Evolutionary conservation across 768 basidiomycete genomes (phyloP), one percentile per base, ranked within the genome.

Genomic region (Coprinopsis sp.): DNA sequence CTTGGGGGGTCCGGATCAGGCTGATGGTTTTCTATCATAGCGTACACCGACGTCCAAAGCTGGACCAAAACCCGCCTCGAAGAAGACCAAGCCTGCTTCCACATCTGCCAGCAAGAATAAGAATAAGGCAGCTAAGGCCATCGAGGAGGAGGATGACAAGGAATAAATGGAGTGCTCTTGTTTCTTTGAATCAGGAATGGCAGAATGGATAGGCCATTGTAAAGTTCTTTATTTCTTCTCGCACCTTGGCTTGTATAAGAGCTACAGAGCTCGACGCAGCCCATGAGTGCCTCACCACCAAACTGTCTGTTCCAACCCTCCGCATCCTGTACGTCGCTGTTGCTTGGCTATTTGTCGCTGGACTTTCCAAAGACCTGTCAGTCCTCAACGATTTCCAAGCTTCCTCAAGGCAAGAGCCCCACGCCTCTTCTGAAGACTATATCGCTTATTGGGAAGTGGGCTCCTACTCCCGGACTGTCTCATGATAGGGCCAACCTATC

Each of bases 391-490:
- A 54, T 73, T 11, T 52, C 67, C 5, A 44, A 56, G 1, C 62
- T 80, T 19, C 56, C 67, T 1, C 53, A 52, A 0, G 58, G 60
- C 7, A 58, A 59, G 1, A 60, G 65, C 22, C 64, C 60, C 5
- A 51, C 59, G 4, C 43, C 53, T 3, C 59, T 74, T 19, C 53
- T 72, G 5, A 69, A 62, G 50, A 63, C 68, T 25, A 64, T 87
- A n/a, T 76, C 76, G 6, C 72, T 85, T 13, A 81, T 74, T 1
- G 72, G 72, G 1, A 89, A 87, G 60, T 88, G 84, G 84, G 84
- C 83, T 0, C 84, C 86, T 0, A 76, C 77, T 2, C 78, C 79
- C 11, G 69, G 60, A 3, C 65, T 68, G 3, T 70, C 79, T 3
- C 84, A 86, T 46, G 86, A 87, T 54, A 71, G 76, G 8, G 65